Evolutionary conservation across 208 protist genomes (phyloP), one percentile per base, ranked within the genome.

Genomic region (Strigomonas oncopelti): DNA sequence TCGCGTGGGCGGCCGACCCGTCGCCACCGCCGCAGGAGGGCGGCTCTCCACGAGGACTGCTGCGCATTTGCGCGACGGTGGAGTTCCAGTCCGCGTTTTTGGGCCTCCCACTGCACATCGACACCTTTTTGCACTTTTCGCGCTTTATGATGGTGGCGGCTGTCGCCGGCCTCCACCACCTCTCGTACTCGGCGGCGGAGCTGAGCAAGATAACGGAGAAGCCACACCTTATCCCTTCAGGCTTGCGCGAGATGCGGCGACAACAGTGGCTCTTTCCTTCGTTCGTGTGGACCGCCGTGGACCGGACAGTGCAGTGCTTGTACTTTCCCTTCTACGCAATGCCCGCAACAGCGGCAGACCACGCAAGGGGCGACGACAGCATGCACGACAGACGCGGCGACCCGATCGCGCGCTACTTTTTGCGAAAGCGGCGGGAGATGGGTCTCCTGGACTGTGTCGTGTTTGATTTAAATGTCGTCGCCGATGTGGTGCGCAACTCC

Each of bases 321-420:
- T 48, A 48, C 42, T 48, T 48, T 14, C 42, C 42, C 3, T 48
- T 48, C 42, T 48, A 48, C 16, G 42, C 42, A 1, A 48, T 48
- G 42, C 42, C 42, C 9, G 18, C 5, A 9, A 20, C 42, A 1
- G 42, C 42, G 42, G 42, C 42, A 1, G 13, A 48, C 16, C 42
- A 48, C 11, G 42, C 42, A 14, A 9, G 16, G 42, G 3, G 42
- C 42, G 42, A 20, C 42, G 42, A 20, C 42, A 4, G 16, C n/a
- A n/a, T n/a, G 13, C 42, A n/a, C 11, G 42, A 48, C 9, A 1
- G 42, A 9, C 1, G 13, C 1, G 42, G 1, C 1, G 60, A 72
- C 8, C 88, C 88, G 2, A 52, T 94, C 14, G 53, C 85, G 28
- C 72, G 75, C 61, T 92, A 90, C 78, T 85, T 84, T 61, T 69